Conservation (phyloP, 2,329 filamentous ascomycete genomes). For the Huntiella savannae region DNA sequence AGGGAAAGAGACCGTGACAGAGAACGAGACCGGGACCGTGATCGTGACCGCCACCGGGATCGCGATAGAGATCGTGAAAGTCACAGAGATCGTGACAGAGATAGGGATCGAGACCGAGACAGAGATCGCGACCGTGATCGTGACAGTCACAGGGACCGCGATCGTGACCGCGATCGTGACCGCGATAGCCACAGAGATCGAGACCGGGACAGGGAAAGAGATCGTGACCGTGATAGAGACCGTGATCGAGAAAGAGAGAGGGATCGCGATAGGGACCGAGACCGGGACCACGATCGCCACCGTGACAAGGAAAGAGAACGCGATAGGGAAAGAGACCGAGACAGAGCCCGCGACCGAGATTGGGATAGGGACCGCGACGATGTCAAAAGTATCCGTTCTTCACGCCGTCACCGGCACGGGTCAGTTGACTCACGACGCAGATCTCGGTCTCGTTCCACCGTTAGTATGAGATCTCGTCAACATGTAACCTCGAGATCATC, state of each 20-base stretch:
- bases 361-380: neutral
- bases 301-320: slow-evolving; percentile 1
- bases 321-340: slow-evolving; percentile 1
- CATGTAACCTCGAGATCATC: neutral
- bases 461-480: neutral
- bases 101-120: slow-evolving; percentile 3
- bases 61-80: slow-evolving; percentile 6
- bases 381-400: neutral
- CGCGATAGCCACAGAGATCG: slow-evolving; percentile 4
- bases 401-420: slow-evolving; percentile 2
- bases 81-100: neutral
- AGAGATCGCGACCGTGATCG: neutral
- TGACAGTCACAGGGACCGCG: slow-evolving; percentile 2
- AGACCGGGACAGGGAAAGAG: neutral
- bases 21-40: neutral
- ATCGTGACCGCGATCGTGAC: slow-evolving; percentile 1
- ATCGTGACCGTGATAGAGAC: slow-evolving; percentile 1
- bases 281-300: slow-evolving; percentile 4
- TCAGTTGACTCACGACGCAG: slow-evolving; percentile 2
- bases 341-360: neutral
- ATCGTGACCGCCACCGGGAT: neutral
- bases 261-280: slow-evolving; percentile 3
- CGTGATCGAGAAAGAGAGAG: slow-evolving; percentile 4
- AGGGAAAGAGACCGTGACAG: slow-evolving; percentile 1
- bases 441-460: slow-evolving; percentile 4